Percentiles rank a stretch among this genome's conserved stretches.
Evolutionary conservation across 768 basidiomycete species (phyloP).

Genomic region (Calocybe gangraenosa): DNA sequence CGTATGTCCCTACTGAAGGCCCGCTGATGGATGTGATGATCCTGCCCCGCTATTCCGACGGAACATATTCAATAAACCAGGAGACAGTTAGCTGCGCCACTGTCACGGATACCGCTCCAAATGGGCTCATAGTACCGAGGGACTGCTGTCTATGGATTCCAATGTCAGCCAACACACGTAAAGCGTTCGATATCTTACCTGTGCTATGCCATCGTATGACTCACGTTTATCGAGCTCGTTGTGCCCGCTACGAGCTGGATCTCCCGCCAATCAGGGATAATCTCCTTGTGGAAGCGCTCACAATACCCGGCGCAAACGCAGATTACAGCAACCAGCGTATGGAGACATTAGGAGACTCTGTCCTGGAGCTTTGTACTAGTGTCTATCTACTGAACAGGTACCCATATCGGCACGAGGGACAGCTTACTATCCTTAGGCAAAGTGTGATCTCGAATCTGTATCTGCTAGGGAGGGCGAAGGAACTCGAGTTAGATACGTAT

Average conservation of each 20-base stretch:
- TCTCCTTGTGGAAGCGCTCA: slow-evolving; percentile 69
- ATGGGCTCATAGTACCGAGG: slow-evolving; percentile 32
- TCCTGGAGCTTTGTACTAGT: slow-evolving; percentile 71
- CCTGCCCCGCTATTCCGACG: slow-evolving; percentile 38
- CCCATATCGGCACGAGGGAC: slow-evolving; percentile 80
- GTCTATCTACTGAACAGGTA: slow-evolving; percentile 75
- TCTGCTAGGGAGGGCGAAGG: slow-evolving; percentile 62
- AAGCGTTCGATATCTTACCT: slow-evolving; percentile 57
- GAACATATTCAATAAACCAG: slow-evolving; percentile 30
- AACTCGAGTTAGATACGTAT: slow-evolving; percentile 57
- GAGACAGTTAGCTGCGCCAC: slow-evolving; percentile 2
- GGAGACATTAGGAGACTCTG: slow-evolving; percentile 85
- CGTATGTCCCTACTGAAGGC: slow-evolving; percentile 49
- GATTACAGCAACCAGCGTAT: slow-evolving; percentile 80
- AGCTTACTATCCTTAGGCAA: slow-evolving; percentile 62
- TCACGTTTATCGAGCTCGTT: slow-evolving; percentile 55
- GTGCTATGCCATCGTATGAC: slow-evolving; percentile 63
- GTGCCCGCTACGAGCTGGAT: slow-evolving; percentile 47
- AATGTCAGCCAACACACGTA: slow-evolving; percentile 46
- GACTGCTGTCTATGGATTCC: slow-evolving; percentile 51
- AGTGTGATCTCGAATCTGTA: slow-evolving; percentile 67
- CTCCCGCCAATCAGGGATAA: slow-evolving; percentile 58
- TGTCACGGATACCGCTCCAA: slow-evolving; percentile 17
- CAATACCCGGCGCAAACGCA: slow-evolving; percentile 59
- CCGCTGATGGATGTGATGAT: slow-evolving; percentile 55